Base-by-base conservation (phyloP, 1,284 basidiomycete genomes). In the Leccinum subspadiceum region DNA sequence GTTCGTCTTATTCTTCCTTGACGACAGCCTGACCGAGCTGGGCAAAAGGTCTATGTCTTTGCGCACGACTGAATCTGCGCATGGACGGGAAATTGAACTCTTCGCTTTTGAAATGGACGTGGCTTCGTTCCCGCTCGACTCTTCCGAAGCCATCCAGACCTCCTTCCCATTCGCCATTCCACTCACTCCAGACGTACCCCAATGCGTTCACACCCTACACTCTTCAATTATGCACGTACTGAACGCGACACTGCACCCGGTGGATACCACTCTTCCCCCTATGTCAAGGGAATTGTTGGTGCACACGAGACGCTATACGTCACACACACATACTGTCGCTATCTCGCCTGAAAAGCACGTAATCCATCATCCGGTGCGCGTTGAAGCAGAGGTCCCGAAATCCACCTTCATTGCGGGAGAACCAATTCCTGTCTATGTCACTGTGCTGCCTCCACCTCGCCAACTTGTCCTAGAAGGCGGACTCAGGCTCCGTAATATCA, bases 101-200 rank as follows among this genome's bases (percentile, higher is more conserved):
- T 79, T 76, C 31, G 75, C 74, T 24, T 80, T 79, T 10, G 82
- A 85, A 56, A 68, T 84, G 52, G 77, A 83, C 57, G 75, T 91
- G 29, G 84, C 79, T 63, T 78, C 79, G 13, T 66, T 68, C 26
- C 54, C 64, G n/a, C 52, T 70, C 49, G 66, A 74, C 58, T 71
- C 75, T 54, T 70, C 68, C 60, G 70, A 74, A 58, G 64, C 68
- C 31, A 68, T 86, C 60, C 85, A 87, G 3, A 81, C 85, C 4
- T 82, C 85, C 15, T 82, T 90, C 62, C 84, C 87, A 17, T 93
- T 93, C 71, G 83, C 90, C 15, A 85, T 93, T 63, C 90, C 89
- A 6, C 79, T 93, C 56, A 82, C 79, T 60, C 73, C 81, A 53
- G 91, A 93, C 70, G 85, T 87, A 7, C 90, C 90, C 0, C 90